phyloP scores from a whole-genome alignment of 768 basidiomycete species.

The Lactarius hatsudake region DNA sequence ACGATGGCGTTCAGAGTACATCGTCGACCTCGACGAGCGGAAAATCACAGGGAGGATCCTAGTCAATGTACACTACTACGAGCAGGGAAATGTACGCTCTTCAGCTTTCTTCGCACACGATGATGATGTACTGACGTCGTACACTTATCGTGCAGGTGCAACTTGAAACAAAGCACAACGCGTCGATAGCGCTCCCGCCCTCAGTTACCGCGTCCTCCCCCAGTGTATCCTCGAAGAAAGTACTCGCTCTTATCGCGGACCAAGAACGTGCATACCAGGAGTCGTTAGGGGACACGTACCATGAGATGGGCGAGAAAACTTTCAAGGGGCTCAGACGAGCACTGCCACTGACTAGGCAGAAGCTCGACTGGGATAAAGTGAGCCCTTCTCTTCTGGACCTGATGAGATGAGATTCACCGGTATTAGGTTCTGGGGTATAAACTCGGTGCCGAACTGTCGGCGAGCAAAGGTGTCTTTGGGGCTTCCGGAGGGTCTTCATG shows the following conservation, averaged over 20 bases:
- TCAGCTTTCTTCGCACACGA: neutral
- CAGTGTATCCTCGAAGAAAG: slow-evolving; percentile 56
- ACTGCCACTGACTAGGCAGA: slow-evolving; percentile 87
- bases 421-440: slow-evolving; percentile 59
- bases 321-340: slow-evolving; percentile 91
- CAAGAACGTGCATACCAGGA: slow-evolving; percentile 81
- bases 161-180: slow-evolving; percentile 69
- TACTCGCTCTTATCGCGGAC: slow-evolving; percentile 75
- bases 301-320: slow-evolving; percentile 88
- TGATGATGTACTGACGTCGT: neutral
- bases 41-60: slow-evolving; percentile 69
- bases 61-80: slow-evolving; percentile 93
- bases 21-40: slow-evolving; percentile 61
- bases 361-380: slow-evolving; percentile 95
- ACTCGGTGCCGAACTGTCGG: slow-evolving; percentile 71
- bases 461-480: slow-evolving; percentile 56
- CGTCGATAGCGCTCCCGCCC: slow-evolving; percentile 62
- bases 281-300: slow-evolving; percentile 77
- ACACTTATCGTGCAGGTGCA: slow-evolving; percentile 62
- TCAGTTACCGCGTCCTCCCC: slow-evolving; percentile 54
- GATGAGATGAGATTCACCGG: neutral
- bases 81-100: slow-evolving; percentile 83
- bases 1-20: slow-evolving; percentile 89
- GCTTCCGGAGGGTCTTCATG: slow-evolving; percentile 33
- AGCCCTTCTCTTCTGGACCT: slow-evolving; percentile 5